Evolutionary conservation across 139 green algal genomes (phyloP).

Genomic region (Edaphochlamys debaryana): DNA sequence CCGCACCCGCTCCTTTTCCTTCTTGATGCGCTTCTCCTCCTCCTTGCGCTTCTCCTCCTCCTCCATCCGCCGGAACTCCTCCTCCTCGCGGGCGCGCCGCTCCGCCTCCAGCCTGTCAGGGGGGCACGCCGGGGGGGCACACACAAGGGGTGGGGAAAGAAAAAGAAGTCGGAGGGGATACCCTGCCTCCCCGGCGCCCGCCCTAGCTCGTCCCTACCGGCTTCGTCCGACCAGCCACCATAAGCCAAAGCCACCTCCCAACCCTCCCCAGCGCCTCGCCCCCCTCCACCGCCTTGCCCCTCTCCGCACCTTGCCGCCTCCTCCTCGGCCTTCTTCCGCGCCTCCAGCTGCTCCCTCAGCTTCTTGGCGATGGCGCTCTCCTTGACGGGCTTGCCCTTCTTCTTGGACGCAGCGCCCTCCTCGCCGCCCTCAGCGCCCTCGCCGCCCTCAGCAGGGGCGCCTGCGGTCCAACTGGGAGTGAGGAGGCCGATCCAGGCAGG

Average conservation of each 20-base stretch:
- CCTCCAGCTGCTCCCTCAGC: conserved; percentile 85
- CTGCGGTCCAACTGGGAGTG: no score
- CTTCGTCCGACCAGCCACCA: no score
- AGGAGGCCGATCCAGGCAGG: no score
- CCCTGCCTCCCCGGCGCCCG: no score
- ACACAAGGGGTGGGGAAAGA: no score
- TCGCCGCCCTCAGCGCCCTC: conserved; percentile 48
- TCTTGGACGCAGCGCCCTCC: conserved; percentile 52
- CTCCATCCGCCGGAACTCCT: conserved; percentile 40
- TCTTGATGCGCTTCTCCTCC: conserved; percentile 79
- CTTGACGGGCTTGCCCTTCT: conserved; percentile 75
- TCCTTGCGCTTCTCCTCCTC: conserved; percentile 59
- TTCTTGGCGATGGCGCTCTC: conserved; percentile 76
- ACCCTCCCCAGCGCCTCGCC: no score
- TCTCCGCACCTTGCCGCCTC: conserved; percentile 56
- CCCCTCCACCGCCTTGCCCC: background rate
- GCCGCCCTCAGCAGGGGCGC: background rate
- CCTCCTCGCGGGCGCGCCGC: conserved; percentile 59
- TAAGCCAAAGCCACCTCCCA: no score
- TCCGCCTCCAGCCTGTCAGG: conserved; percentile 68
- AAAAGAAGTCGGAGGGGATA: no score
- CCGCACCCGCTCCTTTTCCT: conserved; percentile 68
- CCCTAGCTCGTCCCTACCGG: no score
- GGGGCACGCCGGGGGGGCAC: no score
- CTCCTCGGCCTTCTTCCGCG: conserved; percentile 69